phyloP scores from a whole-genome alignment of 106 monocot species.

The Acorus calamus region DNA sequence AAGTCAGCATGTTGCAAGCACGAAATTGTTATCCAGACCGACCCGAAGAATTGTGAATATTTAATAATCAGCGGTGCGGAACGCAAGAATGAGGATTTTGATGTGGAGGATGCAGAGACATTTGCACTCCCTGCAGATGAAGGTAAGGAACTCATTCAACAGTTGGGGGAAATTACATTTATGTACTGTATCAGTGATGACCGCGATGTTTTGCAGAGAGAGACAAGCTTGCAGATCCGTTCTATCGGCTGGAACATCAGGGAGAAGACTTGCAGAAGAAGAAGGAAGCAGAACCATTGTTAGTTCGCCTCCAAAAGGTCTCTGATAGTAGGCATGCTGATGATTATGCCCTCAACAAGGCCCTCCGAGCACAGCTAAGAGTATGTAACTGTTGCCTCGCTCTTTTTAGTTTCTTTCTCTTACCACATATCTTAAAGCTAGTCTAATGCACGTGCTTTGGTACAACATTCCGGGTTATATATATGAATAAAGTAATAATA shows the following conservation, averaged over 20 bases:
- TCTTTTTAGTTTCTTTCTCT: too few relatives aligned
- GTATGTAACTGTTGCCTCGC: slow-evolving; percentile 18
- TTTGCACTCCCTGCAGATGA: slow-evolving; percentile 85
- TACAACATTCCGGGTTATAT: too few relatives aligned
- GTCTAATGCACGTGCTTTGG: too few relatives aligned
- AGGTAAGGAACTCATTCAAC: slow-evolving; percentile 21
- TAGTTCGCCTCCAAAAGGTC: slow-evolving; percentile 84
- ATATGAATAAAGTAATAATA: too few relatives aligned
- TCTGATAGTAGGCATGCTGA: slow-evolving; percentile 70
- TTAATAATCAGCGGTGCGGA: slow-evolving; percentile 90
- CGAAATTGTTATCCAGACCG: slow-evolving; percentile 87
- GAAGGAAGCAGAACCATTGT: slow-evolving; percentile 84
- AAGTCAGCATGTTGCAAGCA: slow-evolving; percentile 92
- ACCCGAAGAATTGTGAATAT: slow-evolving; percentile 89
- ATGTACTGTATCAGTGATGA: too few relatives aligned
- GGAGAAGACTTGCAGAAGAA: slow-evolving; percentile 87
- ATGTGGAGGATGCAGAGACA: slow-evolving; percentile 91
- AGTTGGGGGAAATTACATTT: too few relatives aligned
- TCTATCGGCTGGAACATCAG: slow-evolving; percentile 92
- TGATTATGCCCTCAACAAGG: slow-evolving; percentile 84
- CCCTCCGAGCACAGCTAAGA: slow-evolving; percentile 69
- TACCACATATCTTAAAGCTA: too few relatives aligned
- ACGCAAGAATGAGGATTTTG: slow-evolving; percentile 79
- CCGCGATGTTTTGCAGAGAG: slow-evolving; percentile 28
- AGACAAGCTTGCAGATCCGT: slow-evolving; percentile 86